Base-by-base conservation (phyloP, 805 yeast genomes). In the Candida patagonica region DNA sequence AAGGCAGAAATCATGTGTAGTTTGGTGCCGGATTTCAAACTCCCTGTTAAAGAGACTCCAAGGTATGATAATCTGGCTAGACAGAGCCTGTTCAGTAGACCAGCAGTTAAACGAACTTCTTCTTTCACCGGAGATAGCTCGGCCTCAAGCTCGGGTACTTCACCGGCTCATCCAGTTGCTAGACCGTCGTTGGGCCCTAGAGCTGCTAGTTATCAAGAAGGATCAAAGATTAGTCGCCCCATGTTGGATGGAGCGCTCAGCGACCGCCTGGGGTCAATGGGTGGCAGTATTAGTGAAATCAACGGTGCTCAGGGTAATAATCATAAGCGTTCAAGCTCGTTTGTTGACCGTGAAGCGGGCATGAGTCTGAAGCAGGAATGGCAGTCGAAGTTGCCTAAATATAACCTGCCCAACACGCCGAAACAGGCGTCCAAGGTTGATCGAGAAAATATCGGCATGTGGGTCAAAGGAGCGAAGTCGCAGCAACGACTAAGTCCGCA, bases 381-480 rank as follows among this genome's bases (percentile, higher is more conserved):
- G 10, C 16, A n/a, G 32, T 13, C 19, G 13, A 20, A 34, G 12
- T 20, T 21, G 20, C n/a, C 35, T 16, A 34, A 13, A 21, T 20
- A 21, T n/a, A 21, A 15, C 16, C 20, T 22, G 25, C 20, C 38
- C 10, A 20, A 17, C 20, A 12, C 40, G 5, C 19, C 15, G 19
- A 29, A 29, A 10, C 16, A 17, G 15, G 19, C 8, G 19, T 29
- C 31, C 4, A 26, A 26, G 13, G 10, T 29, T 12, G 53, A 50
- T 35, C 42, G 46, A 13, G 53, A 52, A 32, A 43, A 46, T 7
- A 50, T 55, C 15, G 63, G 64, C 3, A 60, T 59, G 20, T 59
- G 63, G 63, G 60, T 60, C 27, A 55, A 53, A 39, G 59, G 59
- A 3, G 55, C 49, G 16, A 44, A 53, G 1, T 30, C 49, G 20